Conservation (phyloP, 345 rosid species). For the Bruguiera gymnorhiza region DNA sequence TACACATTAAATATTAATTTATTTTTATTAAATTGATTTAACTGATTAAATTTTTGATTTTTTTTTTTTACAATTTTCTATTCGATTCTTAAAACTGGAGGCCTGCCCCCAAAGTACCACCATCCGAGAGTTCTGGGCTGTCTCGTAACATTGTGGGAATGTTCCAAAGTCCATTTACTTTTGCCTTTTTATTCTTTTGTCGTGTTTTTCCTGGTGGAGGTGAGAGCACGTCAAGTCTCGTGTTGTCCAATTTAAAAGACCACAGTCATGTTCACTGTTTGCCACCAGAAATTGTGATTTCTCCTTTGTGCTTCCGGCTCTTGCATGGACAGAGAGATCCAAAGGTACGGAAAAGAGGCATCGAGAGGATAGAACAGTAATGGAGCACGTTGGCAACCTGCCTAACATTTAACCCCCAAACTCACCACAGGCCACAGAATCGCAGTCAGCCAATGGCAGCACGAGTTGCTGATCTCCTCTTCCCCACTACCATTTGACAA, state of each 20-base stretch:
- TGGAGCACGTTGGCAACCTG: slow-evolving; percentile 37
- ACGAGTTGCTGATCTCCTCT: slow-evolving; percentile 36
- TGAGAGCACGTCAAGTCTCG: slow-evolving; percentile 2
- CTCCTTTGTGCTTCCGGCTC: no score
- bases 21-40: no score
- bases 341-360: no score
- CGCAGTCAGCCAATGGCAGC: slow-evolving; percentile 45
- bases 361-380: slow-evolving; percentile 29
- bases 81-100: no score
- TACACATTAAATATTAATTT: no score
- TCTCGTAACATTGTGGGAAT: no score
- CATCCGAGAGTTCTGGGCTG: no score
- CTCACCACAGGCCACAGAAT: slow-evolving; percentile 33
- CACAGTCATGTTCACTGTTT: not conserved
- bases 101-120: no score
- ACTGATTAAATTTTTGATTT: no score
- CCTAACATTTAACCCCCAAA: not conserved
- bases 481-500: slow-evolving; percentile 19
- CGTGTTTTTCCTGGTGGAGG: not conserved
- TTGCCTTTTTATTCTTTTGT: not conserved
- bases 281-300: slow-evolving; percentile 1
- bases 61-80: no score
- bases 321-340: no score
- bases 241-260: not conserved
- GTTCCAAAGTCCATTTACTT: no score